phyloP scores from a whole-genome alignment of 371 early-diverging fungal genomes.

The Mucor lusitanicus region DNA sequence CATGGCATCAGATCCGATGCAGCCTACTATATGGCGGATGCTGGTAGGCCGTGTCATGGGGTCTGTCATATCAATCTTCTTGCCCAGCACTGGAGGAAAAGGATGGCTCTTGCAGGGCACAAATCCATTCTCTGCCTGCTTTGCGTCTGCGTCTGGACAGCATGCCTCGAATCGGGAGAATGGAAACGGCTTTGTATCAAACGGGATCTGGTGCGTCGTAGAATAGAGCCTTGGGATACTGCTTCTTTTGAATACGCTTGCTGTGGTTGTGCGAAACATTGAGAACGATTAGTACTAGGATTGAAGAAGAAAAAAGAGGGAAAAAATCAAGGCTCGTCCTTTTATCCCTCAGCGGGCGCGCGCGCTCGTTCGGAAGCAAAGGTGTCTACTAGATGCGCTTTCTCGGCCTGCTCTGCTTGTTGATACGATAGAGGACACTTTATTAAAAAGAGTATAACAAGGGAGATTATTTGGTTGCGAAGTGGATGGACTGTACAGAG shows the following conservation, averaged over 20 bases:
- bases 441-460: background rate
- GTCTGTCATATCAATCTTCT: conserved; percentile 41
- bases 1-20: conserved; percentile 39
- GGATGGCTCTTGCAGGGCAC: conserved; percentile 47
- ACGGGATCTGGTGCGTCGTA: conserved; percentile 27
- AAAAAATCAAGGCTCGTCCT: background rate
- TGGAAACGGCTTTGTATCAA: conserved; percentile 41
- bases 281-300: background rate
- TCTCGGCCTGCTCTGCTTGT: background rate
- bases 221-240: conserved; percentile 5
- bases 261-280: background rate
- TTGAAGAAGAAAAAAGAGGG: background rate
- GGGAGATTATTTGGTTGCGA: background rate
- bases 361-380: conserved; percentile 7
- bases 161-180: conserved; percentile 50
- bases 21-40: conserved; percentile 43
- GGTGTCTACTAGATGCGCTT: background rate
- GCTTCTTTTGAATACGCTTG: background rate
- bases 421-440: background rate
- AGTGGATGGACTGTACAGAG: conserved; percentile 15
- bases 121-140: conserved; percentile 33
- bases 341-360: too few relatives aligned
- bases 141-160: conserved; percentile 30
- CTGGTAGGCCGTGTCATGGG: conserved; percentile 20
- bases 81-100: conserved; percentile 42